Conservation (phyloP, 768 basidiomycete species). For the Megacollybia marginata region DNA sequence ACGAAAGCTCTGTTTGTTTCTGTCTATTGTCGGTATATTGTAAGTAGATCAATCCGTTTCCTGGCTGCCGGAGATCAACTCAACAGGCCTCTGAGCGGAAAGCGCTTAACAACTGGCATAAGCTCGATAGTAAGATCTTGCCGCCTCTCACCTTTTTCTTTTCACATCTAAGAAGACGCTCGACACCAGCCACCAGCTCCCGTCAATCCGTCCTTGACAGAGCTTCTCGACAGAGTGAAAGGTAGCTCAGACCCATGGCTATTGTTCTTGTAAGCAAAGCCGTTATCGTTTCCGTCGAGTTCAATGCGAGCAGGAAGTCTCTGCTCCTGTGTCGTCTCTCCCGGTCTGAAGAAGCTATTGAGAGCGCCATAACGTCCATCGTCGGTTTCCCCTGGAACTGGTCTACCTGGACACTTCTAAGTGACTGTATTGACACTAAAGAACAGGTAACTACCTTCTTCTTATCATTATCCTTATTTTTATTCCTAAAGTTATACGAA, state of each 20-base stretch:
- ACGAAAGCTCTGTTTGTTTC: constrained; percentile 40
- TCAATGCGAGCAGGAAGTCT: constrained; percentile 40
- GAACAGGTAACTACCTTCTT: constrained; percentile 39
- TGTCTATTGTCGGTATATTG: constrained; percentile 58
- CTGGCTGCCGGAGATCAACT: background rate
- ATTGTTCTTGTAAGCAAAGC: constrained; percentile 50
- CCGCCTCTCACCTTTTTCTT: background rate
- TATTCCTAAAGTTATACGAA: constrained; percentile 29
- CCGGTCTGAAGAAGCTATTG: constrained; percentile 55
- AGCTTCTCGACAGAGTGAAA: constrained; percentile 40
- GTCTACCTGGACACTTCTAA: constrained; percentile 60
- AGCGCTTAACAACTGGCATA: constrained; percentile 57
- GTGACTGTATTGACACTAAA: constrained; percentile 45
- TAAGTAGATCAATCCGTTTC: constrained; percentile 20
- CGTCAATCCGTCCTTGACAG: constrained; percentile 36
- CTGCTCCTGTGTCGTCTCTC: constrained; percentile 54
- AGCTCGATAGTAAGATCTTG: constrained; percentile 37
- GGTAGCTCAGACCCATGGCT: constrained; percentile 49
- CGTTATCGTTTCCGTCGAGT: background rate
- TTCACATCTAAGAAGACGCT: constrained; percentile 24
- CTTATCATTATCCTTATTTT: background rate
- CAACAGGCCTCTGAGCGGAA: constrained; percentile 56
- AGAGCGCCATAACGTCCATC: constrained; percentile 50
- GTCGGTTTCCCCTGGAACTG: constrained; percentile 63
- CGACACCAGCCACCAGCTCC: constrained; percentile 43